Percentiles rank a stretch among this genome's conserved stretches.
Conservation (phyloP, 352 stramenopile genomes). For the Phytophthora parvispora region DNA sequence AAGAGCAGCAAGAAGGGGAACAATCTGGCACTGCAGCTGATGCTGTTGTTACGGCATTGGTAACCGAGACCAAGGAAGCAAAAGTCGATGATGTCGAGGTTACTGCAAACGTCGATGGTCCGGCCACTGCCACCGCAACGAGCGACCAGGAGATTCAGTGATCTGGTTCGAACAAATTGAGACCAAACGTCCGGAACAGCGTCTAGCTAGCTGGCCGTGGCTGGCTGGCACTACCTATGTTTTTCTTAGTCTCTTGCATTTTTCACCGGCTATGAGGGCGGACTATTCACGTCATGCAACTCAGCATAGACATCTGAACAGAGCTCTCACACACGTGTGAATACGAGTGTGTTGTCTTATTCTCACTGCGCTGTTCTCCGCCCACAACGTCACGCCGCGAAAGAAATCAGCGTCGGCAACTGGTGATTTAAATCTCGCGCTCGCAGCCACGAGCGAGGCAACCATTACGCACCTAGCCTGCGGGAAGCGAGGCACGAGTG, state of each 20-base stretch:
- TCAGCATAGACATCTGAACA: slow-evolving; percentile 27
- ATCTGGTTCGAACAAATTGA: slow-evolving; percentile 2
- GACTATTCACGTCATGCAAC: slow-evolving; percentile 1
- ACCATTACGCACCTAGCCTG: not conserved
- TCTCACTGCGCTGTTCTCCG: slow-evolving; percentile 10
- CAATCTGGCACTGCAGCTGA: not conserved
- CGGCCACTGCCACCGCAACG: not conserved
- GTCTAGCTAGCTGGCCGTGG: not conserved
- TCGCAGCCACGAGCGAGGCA: slow-evolving; percentile 2
- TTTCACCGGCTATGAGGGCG: not conserved
- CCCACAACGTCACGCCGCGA: slow-evolving; percentile 14
- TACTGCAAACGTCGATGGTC: not conserved
- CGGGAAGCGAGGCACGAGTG: not conserved
- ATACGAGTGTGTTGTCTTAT: slow-evolving; percentile 29
- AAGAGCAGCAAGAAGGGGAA: not conserved
- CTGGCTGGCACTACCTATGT: not conserved
- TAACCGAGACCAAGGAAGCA: not conserved
- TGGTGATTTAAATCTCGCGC: slow-evolving; percentile 31
- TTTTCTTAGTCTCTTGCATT: slow-evolving; percentile 2
- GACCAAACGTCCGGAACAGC: not conserved
- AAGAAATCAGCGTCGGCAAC: slow-evolving; percentile 24
- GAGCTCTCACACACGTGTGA: too few relatives aligned
- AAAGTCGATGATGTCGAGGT: not conserved
- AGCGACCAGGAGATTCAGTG: slow-evolving; percentile 1
- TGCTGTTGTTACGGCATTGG: not conserved